phyloP scores from a whole-genome alignment of 1,284 basidiomycete genomes.

The Leccinum solheimii region DNA sequence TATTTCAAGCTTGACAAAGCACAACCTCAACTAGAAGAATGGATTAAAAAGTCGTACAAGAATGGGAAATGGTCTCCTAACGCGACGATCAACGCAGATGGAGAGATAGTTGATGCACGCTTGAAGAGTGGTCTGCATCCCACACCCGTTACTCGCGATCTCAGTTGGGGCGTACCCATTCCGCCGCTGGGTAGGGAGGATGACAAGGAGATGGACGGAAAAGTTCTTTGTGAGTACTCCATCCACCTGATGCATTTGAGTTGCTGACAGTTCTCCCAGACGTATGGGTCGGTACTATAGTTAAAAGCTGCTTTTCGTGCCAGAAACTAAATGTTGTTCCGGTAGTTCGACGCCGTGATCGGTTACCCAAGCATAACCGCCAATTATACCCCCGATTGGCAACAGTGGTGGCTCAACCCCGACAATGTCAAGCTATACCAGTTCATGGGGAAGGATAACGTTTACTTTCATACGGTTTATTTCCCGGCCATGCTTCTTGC shows the following conservation, averaged over 20 bases:
- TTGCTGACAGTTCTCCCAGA: conserved; percentile 45
- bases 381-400: conserved; percentile 93
- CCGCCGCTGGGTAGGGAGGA: conserved; percentile 73
- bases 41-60: conserved; percentile 81
- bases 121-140: conserved; percentile 86
- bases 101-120: conserved; percentile 89
- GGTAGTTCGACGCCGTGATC: conserved; percentile 94
- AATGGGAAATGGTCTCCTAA: conserved; percentile 92
- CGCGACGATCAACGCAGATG: conserved; percentile 83
- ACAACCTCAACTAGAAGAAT: conserved; percentile 84
- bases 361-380: conserved; percentile 99
- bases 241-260: not conserved
- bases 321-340: conserved; percentile 12
- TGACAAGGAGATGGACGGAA: conserved; percentile 84
- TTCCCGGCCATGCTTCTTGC: conserved; percentile 91
- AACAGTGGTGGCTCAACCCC: conserved; percentile 96
- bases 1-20: conserved; percentile 87
- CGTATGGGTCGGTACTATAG: conserved; percentile 67
- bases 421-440: conserved; percentile 92
- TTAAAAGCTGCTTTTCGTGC: not conserved
- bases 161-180: conserved; percentile 96
- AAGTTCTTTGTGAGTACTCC: conserved; percentile 85
- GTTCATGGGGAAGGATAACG: conserved; percentile 99
- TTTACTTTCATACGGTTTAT: conserved; percentile 98
- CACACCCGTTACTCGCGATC: conserved; percentile 90